These are phyloP conservation scores for Fusarium sp. DNA, from an alignment of 2,329 filamentous ascomycete species.

Conservation along the genomic window DNA sequence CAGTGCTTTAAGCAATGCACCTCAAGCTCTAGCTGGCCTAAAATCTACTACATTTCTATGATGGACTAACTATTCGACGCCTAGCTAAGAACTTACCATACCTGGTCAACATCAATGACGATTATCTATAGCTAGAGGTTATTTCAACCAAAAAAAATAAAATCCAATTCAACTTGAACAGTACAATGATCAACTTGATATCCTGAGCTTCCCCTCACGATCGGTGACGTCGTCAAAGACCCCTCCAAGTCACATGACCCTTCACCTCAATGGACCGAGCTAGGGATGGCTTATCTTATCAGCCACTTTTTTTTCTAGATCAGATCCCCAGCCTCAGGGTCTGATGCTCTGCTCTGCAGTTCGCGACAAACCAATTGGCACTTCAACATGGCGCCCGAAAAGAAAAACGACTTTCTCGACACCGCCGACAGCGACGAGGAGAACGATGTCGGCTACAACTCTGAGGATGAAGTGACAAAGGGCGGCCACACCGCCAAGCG, in stretches of 20 bases:
- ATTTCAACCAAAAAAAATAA: background rate
- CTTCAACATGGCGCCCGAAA: slow-evolving; percentile 70
- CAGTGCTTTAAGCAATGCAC: background rate
- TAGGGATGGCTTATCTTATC: slow-evolving; percentile 38
- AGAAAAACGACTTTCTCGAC: slow-evolving; percentile 78
- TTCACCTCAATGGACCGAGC: background rate
- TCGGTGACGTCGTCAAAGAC: slow-evolving; percentile 29
- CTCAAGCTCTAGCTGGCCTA: background rate
- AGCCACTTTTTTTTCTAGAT: slow-evolving; percentile 37
- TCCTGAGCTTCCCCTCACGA: background rate
- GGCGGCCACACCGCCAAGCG: slow-evolving; percentile 72
- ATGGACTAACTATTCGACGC: background rate
- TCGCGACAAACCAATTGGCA: slow-evolving; percentile 9
- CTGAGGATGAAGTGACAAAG: slow-evolving; percentile 75
- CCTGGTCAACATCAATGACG: background rate
- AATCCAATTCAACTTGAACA: background rate
- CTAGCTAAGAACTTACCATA: background rate
- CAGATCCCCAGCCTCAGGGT: slow-evolving; percentile 17
- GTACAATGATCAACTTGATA: background rate
- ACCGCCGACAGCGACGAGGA: slow-evolving; percentile 68
- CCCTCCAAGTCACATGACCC: slow-evolving; percentile 36
- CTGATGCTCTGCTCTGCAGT: background rate
- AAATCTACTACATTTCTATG: background rate
- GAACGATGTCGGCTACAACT: slow-evolving; percentile 70
- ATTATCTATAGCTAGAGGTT: background rate